Percentiles rank a stretch among this genome's conserved stretches.
phyloP scores from a whole-genome alignment of 805 yeast species.

The Danielia oregonensis region DNA sequence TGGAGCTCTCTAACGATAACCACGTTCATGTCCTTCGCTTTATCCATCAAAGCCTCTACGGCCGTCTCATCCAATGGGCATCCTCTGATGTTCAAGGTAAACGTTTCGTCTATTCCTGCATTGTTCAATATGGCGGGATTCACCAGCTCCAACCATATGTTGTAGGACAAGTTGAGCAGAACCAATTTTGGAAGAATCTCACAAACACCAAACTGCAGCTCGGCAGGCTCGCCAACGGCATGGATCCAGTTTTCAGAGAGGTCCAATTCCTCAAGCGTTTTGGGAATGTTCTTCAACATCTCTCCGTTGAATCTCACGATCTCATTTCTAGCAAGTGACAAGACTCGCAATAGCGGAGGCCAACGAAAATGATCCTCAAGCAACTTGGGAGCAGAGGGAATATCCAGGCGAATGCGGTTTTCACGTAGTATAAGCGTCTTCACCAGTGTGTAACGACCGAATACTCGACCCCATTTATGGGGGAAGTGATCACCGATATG shows the following conservation, averaged over 20 bases:
- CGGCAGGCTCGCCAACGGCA: conserved; percentile 8
- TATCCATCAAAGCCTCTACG: too few relatives aligned
- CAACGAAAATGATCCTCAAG: conserved; percentile 16
- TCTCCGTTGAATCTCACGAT: conserved; percentile 17
- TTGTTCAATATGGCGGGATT: too few relatives aligned
- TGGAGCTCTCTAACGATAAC: too few relatives aligned
- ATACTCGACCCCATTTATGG: conserved; percentile 29
- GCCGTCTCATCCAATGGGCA: too few relatives aligned
- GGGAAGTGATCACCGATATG: conserved; percentile 33
- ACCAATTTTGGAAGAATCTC: conserved; percentile 10
- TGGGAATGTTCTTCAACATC: conserved; percentile 24
- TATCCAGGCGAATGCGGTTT: conserved; percentile 19
- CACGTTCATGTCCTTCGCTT: too few relatives aligned
- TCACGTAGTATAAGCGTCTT: conserved; percentile 22
- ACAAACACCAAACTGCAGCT: conserved; percentile 4
- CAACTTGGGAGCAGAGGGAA: conserved; percentile 1
- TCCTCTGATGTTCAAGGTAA: too few relatives aligned
- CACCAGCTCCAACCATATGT: conserved; percentile 7
- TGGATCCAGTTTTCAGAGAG: conserved; percentile 18
- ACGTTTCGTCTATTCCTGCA: too few relatives aligned
- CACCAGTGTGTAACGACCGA: conserved; percentile 21
- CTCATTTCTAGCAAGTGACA: conserved; percentile 25
- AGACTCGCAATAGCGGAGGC: conserved; percentile 22
- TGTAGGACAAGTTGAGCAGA: conserved; percentile 8
- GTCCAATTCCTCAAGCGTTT: conserved; percentile 22